phyloP scores from a whole-genome alignment of 2,329 filamentous ascomycete species.

The Cladosporium oxysporum region DNA sequence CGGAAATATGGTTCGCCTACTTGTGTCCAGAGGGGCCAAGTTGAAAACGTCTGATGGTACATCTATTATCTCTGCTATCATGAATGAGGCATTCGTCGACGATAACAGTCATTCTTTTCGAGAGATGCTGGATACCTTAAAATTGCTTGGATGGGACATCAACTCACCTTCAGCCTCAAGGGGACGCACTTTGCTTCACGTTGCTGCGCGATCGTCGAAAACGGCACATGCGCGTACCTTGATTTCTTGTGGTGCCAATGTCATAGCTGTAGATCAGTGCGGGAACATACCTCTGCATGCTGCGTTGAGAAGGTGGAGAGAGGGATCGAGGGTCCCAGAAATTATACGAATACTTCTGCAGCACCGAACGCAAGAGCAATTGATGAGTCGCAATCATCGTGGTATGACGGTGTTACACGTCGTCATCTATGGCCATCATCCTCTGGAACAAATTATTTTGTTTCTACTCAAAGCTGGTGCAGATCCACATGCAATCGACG shows the following conservation, averaged over 20 bases:
- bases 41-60: background rate
- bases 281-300: background rate
- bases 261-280: background rate
- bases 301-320: background rate
- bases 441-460: background rate
- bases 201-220: background rate
- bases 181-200: background rate
- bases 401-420: background rate
- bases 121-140: background rate
- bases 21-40: background rate
- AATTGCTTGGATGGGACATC: background rate
- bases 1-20: background rate
- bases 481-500: background rate
- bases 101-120: background rate
- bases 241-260: background rate
- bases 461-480: background rate
- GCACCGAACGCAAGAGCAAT: background rate
- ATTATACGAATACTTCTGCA: background rate
- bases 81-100: background rate
- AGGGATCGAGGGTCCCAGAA: background rate
- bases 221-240: background rate
- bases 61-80: background rate
- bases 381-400: background rate
- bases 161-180: background rate
- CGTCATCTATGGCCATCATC: background rate